Base-by-base conservation (phyloP, 371 early-diverging fungal genomes). In the Lichtheimia hyalospora region DNA sequence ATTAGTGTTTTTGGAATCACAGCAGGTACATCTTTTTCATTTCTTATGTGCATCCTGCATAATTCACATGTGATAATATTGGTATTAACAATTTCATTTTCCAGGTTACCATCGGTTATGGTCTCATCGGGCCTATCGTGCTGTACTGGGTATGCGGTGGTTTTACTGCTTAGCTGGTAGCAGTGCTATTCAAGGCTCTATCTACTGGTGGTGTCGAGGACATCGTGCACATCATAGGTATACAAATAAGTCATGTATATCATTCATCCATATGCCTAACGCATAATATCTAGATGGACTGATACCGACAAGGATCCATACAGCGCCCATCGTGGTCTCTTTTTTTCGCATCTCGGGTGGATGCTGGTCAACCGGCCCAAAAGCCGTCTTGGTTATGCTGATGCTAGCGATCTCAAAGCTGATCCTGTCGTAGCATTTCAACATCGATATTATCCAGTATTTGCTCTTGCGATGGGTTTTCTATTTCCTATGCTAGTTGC, bases 281-380 rank as follows among this genome's bases (percentile, higher is more conserved):
- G 2, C 8, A 8, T 34, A 34, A 8, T 34, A 2, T 34, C 1
- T 46, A 70, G 78, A 63, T 79, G 79, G 79, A 95, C 96, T 15
- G 97, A 96, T 70, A 94, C 95, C 12, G 87, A 90, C 28, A 85
- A 86, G 73, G 97, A 96, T 69, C 97, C 95, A 16, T 95, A 96
- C 77, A 79, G 85, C 55, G 93, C 96, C 23, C 85, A 91, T 48
- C 77, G 87, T 67, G 96, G 97, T 41, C 77, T 95, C 65, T 82
- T 89, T 68, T 93, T 89, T 75, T 90, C 91, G 27, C 97, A 96
- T 66, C 73, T 96, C 39, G 88, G 92, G 28, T 96, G 97, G 97
- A 91, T 95, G 92, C 69, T 96, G 46, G 73, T 92, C 51, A 80
- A 83, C 64, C 88, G 91, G 62, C 89, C 90, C 66, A 84, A 84